These are phyloP conservation scores for Tetrahymena malaccensis DNA, from an alignment of 73 alveolate species.

Conservation along the genomic window DNA sequence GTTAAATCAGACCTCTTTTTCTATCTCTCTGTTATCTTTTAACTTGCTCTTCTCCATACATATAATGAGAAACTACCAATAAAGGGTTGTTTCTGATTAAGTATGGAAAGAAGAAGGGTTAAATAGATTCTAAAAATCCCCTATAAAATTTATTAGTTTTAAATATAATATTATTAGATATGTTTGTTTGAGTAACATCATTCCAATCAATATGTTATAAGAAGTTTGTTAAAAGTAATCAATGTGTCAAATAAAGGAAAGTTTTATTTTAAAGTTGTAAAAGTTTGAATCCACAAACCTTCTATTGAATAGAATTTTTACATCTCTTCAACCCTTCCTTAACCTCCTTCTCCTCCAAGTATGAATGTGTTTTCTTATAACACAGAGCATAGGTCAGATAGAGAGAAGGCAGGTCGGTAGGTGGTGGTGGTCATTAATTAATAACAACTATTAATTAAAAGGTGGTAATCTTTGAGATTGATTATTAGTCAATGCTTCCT, in stretches of 20 bases:
- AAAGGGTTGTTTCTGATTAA: neutral
- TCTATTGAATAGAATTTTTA: neutral
- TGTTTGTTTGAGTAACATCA: neutral
- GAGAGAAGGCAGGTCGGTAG: neutral
- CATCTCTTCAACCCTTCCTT: neutral
- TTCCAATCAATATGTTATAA: too few species aligned
- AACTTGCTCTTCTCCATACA: neutral
- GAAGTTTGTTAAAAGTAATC: neutral
- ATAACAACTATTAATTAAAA: neutral
- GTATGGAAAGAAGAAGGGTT: neutral
- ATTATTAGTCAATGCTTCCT: neutral
- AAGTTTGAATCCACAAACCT: neutral
- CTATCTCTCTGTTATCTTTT: neutral
- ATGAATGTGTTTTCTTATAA: neutral
- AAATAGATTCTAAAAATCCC: neutral
- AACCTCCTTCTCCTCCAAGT: constrained; percentile 1
- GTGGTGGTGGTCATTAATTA: neutral
- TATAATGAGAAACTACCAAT: neutral
- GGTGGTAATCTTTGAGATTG: neutral
- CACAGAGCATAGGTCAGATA: neutral
- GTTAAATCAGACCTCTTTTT: neutral
- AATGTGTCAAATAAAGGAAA: neutral
- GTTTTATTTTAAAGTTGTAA: neutral
- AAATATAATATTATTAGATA: neutral
- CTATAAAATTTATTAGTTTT: neutral